Evolutionary conservation across 768 basidiomycete species (phyloP).

Genomic region (Termitomyces sp.): DNA sequence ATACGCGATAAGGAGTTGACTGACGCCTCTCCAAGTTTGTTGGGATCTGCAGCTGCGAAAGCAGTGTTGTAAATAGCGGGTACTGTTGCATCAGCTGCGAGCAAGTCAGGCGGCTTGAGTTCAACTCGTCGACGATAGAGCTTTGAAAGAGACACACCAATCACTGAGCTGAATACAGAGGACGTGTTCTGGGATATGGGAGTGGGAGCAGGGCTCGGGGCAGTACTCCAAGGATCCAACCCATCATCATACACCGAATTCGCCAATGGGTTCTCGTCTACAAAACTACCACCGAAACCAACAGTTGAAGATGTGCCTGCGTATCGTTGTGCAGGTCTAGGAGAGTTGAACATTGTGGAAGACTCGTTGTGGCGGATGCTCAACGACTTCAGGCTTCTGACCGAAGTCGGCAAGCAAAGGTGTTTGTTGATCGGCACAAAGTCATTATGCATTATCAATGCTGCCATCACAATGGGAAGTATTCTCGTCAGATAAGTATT

Average conservation of each 20-base stretch:
- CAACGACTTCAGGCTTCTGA: not conserved
- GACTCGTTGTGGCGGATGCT: not conserved
- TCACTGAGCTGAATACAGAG: constrained; percentile 65
- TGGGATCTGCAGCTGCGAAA: constrained; percentile 72
- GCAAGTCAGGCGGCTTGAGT: constrained; percentile 10
- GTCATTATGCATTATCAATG: not conserved
- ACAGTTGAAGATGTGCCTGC: constrained; percentile 46
- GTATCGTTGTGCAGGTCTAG: constrained; percentile 72
- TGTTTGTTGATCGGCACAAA: constrained; percentile 8
- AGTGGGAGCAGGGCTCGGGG: constrained; percentile 70
- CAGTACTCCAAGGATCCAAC: constrained; percentile 77
- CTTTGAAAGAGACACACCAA: constrained; percentile 44
- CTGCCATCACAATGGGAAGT: not conserved
- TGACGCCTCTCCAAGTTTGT: constrained; percentile 72
- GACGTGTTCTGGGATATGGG: constrained; percentile 49
- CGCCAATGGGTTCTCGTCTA: constrained; percentile 74
- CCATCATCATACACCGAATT: constrained; percentile 79
- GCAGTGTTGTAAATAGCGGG: constrained; percentile 76
- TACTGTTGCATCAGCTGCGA: constrained; percentile 73
- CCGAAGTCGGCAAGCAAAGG: constrained; percentile 5
- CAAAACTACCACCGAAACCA: constrained; percentile 70
- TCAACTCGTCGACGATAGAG: not conserved
- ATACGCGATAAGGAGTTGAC: constrained; percentile 82
- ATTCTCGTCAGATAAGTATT: constrained; percentile 3
- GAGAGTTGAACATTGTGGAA: constrained; percentile 78